Conservation (phyloP, 2,329 filamentous ascomycete genomes). For the Arthrocladium fulminans region DNA sequence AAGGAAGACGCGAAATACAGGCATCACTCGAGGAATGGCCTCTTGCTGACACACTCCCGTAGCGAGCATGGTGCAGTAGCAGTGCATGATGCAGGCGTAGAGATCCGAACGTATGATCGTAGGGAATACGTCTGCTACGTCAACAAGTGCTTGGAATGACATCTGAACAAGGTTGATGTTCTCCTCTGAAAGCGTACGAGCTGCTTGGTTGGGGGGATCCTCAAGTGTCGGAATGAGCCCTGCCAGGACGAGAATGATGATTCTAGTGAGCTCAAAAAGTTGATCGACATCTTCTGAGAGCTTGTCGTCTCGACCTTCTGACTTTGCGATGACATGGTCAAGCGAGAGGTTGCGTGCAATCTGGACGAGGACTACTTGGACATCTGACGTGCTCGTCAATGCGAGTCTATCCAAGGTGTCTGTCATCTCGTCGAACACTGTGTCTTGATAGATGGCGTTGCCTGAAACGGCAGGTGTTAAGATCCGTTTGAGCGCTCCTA, state of each 20-base stretch:
- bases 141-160: constrained; percentile 78
- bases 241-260: constrained; percentile 86
- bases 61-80: constrained; percentile 85
- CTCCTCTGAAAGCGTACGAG: constrained; percentile 52
- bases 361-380: constrained; percentile 87
- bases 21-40: constrained; percentile 80
- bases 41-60: constrained; percentile 79
- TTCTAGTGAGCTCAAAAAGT: constrained; percentile 89
- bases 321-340: constrained; percentile 79
- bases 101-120: constrained; percentile 93
- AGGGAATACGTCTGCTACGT: constrained; percentile 91
- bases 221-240: constrained; percentile 74
- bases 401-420: constrained; percentile 88
- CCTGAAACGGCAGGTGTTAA: constrained; percentile 88
- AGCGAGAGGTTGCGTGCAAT: constrained; percentile 86
- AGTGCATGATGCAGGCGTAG: constrained; percentile 92
- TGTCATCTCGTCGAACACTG: constrained; percentile 95
- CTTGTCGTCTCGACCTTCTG: constrained; percentile 60
- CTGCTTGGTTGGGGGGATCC: constrained; percentile 23
- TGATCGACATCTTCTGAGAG: constrained; percentile 96
- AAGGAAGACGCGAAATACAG: constrained; percentile 86
- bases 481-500: constrained; percentile 89
- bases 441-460: constrained; percentile 90
- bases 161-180: constrained; percentile 70
- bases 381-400: constrained; percentile 77